Conservation (phyloP, 331 rosid species). For the Prunus yedoensis region DNA sequence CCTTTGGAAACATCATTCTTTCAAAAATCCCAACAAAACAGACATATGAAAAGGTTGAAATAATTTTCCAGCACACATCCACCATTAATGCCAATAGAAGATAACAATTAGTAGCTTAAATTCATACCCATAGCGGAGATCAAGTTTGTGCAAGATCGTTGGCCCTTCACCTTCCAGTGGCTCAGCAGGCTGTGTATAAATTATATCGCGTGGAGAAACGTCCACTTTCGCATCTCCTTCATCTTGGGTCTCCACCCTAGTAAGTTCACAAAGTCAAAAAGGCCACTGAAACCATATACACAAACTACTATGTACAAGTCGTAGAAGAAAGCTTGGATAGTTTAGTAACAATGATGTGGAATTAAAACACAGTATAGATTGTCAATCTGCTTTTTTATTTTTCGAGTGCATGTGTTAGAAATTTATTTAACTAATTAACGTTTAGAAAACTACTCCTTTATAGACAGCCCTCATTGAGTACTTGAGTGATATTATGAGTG, state of each 20-base stretch:
- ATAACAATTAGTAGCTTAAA: slow-evolving; percentile 16
- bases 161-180: slow-evolving; percentile 66
- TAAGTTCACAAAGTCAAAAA: slow-evolving; percentile 31
- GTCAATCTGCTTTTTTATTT: background rate
- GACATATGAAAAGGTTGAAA: background rate
- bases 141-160: slow-evolving; percentile 75
- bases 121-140: slow-evolving; percentile 94
- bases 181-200: slow-evolving; percentile 85
- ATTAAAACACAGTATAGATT: background rate
- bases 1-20: background rate
- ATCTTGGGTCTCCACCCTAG: slow-evolving; percentile 97
- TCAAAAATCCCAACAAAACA: background rate
- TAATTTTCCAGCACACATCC: background rate
- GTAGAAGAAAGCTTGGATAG: background rate
- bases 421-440: background rate
- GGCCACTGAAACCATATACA: background rate
- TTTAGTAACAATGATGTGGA: background rate
- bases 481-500: background rate
- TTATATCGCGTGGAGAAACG: slow-evolving; percentile 90
- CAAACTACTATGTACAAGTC: background rate
- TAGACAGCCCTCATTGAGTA: background rate
- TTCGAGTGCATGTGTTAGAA: background rate
- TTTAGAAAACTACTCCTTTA: background rate
- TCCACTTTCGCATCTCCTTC: slow-evolving; percentile 95
- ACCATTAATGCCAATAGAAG: background rate